These are phyloP conservation scores for Globisporangium cylindrosporum DNA, from an alignment of 352 stramenopile genomes.

Conservation along the genomic window DNA sequence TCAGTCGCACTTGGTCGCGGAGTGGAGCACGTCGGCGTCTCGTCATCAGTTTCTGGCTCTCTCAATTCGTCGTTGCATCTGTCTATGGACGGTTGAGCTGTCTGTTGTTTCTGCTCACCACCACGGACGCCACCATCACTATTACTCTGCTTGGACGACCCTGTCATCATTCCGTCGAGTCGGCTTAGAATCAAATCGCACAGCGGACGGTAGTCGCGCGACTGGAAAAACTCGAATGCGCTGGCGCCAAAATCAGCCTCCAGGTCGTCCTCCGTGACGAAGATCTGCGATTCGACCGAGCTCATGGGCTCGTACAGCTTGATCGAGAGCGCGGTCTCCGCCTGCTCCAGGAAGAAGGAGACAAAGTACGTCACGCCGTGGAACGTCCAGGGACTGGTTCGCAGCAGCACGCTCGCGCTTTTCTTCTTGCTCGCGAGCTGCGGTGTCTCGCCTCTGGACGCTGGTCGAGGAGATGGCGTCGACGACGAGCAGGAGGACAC, in stretches of 20 bases:
- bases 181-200: conserved; percentile 62
- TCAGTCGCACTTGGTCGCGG: neutral
- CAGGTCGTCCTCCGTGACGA: conserved; percentile 53
- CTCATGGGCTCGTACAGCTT: conserved; percentile 81
- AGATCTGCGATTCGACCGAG: conserved; percentile 71
- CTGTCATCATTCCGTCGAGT: conserved; percentile 54
- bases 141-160: neutral
- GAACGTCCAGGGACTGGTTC: conserved; percentile 68
- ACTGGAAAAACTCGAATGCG: conserved; percentile 38
- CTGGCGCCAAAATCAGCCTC: conserved; percentile 48
- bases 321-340: conserved; percentile 43
- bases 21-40: neutral
- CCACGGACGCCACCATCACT: neutral
- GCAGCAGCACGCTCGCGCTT: conserved; percentile 33
- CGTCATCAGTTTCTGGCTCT: neutral
- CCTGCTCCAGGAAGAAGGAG: conserved; percentile 66
- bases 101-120: conserved; percentile 9
- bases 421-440: conserved; percentile 5
- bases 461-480: conserved; percentile 16
- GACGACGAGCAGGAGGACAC: conserved; percentile 17
- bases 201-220: conserved; percentile 44
- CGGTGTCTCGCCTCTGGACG: conserved; percentile 5
- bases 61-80: neutral
- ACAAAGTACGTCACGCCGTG: conserved; percentile 70
- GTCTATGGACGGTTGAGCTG: neutral